phyloP scores from a whole-genome alignment of 257 asterid species.

The Solanum chmielewskii region DNA sequence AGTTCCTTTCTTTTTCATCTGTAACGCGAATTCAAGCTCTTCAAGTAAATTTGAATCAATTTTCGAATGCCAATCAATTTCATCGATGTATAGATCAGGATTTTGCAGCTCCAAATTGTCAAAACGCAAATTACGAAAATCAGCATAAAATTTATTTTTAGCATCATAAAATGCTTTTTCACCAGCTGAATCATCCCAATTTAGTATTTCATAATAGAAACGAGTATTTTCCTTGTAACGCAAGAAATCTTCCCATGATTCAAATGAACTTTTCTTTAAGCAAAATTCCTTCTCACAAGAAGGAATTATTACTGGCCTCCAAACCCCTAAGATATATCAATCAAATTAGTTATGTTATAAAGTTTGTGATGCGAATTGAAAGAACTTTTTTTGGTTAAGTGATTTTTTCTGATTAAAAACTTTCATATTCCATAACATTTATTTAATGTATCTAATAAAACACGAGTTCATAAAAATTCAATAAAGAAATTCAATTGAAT shows the following conservation, averaged over 20 bases:
- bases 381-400: background rate
- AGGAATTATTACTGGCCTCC: background rate
- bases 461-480: background rate
- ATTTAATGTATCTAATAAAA: background rate
- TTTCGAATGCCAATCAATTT: slow-evolving; percentile 2
- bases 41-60: background rate
- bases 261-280: background rate
- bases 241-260: slow-evolving; percentile 5
- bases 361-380: background rate
- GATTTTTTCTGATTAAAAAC: background rate
- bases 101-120: background rate
- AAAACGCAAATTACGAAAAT: background rate
- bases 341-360: too few species aligned
- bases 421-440: background rate
- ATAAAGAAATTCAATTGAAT: background rate
- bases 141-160: background rate
- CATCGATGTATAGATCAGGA: slow-evolving; percentile 6
- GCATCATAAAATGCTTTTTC: slow-evolving; percentile 6
- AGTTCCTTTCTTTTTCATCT: background rate
- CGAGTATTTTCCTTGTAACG: background rate
- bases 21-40: background rate
- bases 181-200: slow-evolving; percentile 10
- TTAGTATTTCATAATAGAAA: background rate
- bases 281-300: slow-evolving; percentile 19
- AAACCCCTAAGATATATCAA: too few species aligned